A percentile compares a stretch with the other conserved stretches of the same genome.
Evolutionary conservation across 1,284 basidiomycete species (phyloP).

Genomic region (Termitomyces sp.): DNA sequence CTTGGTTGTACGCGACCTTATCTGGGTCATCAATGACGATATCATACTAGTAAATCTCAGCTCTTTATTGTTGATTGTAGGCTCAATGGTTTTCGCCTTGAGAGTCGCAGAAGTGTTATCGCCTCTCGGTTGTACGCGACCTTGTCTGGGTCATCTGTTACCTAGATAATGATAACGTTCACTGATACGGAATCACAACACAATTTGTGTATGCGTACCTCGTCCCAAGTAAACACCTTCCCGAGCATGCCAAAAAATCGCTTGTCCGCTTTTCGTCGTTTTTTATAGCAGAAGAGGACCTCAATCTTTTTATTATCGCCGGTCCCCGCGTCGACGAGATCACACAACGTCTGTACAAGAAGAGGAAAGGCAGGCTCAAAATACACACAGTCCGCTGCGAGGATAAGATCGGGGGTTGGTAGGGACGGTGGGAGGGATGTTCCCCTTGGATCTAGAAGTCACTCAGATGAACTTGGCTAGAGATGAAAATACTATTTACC

Average conservation of each 20-base stretch:
- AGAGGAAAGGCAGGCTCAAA: constrained; percentile 93
- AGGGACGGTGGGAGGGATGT: constrained; percentile 39
- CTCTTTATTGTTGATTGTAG: not conserved
- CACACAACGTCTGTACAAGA: constrained; percentile 74
- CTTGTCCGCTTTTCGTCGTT: constrained; percentile 90
- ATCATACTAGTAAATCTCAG: not conserved
- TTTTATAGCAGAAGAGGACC: constrained; percentile 90
- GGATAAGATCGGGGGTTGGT: constrained; percentile 58
- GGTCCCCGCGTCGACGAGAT: constrained; percentile 44
- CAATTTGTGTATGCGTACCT: constrained; percentile 36
- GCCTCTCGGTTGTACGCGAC: constrained; percentile 47
- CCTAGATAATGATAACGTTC: constrained; percentile 27
- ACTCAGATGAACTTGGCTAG: constrained; percentile 13
- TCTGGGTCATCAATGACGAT: constrained; percentile 48
- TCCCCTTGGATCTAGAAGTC: constrained; percentile 44
- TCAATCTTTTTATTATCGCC: constrained; percentile 37
- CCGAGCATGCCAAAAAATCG: constrained; percentile 82
- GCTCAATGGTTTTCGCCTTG: constrained; percentile 16
- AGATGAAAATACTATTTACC: constrained; percentile 40
- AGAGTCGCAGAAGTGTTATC: constrained; percentile 51
- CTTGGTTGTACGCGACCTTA: constrained; percentile 42
- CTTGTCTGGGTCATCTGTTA: constrained; percentile 47
- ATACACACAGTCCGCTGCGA: constrained; percentile 93
- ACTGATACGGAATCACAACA: not conserved
- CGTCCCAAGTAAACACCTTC: constrained; percentile 76